A percentile compares a stretch with the other conserved stretches of the same genome.
Conservation (phyloP, 176 grass and related monocot species). For the Tuctoria greenei region DNA sequence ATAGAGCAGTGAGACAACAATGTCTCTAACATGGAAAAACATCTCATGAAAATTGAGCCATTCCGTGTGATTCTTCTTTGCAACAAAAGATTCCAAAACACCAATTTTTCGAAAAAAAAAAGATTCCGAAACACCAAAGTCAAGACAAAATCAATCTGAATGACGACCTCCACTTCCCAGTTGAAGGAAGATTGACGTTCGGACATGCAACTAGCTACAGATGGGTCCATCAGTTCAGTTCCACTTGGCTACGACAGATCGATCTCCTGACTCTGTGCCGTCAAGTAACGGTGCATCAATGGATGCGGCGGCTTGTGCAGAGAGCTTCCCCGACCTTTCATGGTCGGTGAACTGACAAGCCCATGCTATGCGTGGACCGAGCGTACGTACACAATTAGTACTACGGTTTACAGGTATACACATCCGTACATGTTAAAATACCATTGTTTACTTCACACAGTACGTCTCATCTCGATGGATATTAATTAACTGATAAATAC, state of each 20-base stretch:
- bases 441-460: too few species aligned
- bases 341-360: neutral
- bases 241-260: neutral
- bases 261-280: neutral
- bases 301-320: constrained; percentile 32
- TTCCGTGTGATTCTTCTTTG: neutral
- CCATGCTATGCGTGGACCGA: neutral
- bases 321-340: constrained; percentile 25
- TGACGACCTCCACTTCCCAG: neutral
- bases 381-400: neutral
- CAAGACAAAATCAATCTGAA: neutral
- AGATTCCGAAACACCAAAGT: neutral
- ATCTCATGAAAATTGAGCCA: neutral
- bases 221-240: neutral
- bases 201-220: neutral
- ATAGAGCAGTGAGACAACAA: neutral
- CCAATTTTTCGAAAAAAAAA: too few species aligned
- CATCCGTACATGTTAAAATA: too few species aligned
- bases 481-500: too few species aligned
- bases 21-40: neutral
- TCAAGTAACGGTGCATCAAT: neutral
- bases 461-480: too few species aligned
- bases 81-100: neutral
- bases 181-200: neutral
- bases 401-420: neutral